Conservation (phyloP, 441 rosid species). For the Eugenia klotzschiana region DNA sequence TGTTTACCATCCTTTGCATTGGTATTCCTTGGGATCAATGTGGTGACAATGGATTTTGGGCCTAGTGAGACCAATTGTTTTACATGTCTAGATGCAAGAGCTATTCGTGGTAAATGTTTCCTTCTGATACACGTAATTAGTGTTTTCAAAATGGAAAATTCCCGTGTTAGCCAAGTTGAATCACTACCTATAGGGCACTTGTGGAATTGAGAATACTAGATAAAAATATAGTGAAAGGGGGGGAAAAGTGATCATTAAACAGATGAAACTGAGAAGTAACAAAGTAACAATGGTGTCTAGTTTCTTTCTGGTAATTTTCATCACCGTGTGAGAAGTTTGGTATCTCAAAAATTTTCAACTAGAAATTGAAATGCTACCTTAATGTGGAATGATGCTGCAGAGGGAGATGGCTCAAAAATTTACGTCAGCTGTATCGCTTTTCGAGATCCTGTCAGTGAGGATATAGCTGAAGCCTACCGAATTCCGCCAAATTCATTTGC, state of each 20-base stretch:
- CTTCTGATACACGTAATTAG: not conserved
- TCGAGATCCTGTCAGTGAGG: conserved; percentile 91
- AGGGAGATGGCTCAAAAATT: conserved; percentile 98
- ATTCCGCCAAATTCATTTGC: conserved; percentile 72
- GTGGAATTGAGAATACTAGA: not conserved
- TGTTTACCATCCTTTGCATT: not conserved
- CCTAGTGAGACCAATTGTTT: not conserved
- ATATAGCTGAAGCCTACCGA: conserved; percentile 82
- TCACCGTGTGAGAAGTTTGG: not conserved
- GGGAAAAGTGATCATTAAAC: not conserved
- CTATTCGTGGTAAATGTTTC: not conserved
- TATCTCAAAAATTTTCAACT: not conserved
- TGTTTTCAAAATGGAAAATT: not conserved
- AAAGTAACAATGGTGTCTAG: not conserved
- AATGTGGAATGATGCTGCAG: conserved; percentile 23
- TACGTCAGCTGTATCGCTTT: conserved; percentile 90
- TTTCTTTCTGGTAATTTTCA: not conserved
- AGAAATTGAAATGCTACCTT: not conserved
- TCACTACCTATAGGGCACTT: not conserved
- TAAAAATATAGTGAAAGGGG: not conserved
- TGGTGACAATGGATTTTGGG: not conserved
- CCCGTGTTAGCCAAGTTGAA: not conserved
- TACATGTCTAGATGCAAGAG: not conserved
- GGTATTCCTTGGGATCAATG: not conserved
- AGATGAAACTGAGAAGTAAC: not conserved